Evolutionary conservation across 2,329 filamentous ascomycete genomes (phyloP).

Genomic region (Apiospora marii): DNA sequence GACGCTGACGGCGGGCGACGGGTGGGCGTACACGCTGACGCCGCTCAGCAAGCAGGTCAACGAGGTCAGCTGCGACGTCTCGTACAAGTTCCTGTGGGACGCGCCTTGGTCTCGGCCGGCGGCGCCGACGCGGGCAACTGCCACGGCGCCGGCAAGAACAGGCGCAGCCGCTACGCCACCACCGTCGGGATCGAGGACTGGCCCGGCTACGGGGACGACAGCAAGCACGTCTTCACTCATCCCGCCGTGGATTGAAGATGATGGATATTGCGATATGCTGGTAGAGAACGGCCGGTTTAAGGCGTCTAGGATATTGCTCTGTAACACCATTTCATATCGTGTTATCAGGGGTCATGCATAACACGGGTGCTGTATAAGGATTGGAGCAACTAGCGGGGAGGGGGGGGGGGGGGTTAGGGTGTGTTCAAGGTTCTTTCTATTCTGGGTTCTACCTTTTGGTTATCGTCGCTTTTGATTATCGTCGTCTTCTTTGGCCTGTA

Average conservation of each 20-base stretch:
- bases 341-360: neutral
- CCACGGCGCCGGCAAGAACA: neutral
- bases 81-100: slow-evolving; percentile 3
- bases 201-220: slow-evolving; percentile 21
- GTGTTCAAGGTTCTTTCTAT: neutral
- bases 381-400: neutral
- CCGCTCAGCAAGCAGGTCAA: neutral
- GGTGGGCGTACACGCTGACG: neutral
- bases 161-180: neutral
- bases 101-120: neutral
- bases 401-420: too few relatives aligned
- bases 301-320: neutral
- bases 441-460: neutral
- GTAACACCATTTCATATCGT: neutral
- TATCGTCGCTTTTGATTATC: neutral
- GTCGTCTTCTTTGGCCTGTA: neutral
- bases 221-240: slow-evolving; percentile 23
- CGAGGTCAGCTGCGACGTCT: neutral
- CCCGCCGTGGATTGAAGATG: neutral
- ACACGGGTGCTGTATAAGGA: neutral
- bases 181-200: slow-evolving; percentile 20
- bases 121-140: neutral
- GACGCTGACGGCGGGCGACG: neutral
- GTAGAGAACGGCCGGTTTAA: too few relatives aligned
- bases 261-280: neutral